A percentile compares a stretch with the other conserved stretches of the same genome.
Evolutionary conservation across 2,329 filamentous ascomycete species (phyloP).

Genomic region (Fusarium pseudograminearum): DNA sequence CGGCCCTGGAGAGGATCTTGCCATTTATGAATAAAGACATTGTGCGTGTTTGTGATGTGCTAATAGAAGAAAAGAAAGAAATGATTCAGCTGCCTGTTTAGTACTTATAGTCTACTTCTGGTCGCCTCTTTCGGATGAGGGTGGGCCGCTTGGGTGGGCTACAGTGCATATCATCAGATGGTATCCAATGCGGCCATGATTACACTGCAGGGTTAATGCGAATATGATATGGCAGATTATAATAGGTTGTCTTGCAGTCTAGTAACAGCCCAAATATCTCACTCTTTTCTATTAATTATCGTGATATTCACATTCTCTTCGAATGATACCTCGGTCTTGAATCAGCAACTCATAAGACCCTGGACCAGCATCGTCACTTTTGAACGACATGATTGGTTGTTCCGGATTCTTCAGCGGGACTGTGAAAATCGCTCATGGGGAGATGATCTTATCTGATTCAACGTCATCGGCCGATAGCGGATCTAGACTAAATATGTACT

Average conservation of each 20-base stretch:
- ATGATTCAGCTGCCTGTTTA: background rate
- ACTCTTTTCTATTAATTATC: background rate
- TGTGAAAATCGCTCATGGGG: conserved; percentile 40
- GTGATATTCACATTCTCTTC: background rate
- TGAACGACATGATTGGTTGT: background rate
- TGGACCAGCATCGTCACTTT: conserved; percentile 6
- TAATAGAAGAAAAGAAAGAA: background rate
- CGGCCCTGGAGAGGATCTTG: conserved; percentile 45
- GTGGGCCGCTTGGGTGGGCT: conserved; percentile 34
- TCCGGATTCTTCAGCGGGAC: background rate
- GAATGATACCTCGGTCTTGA: conserved; percentile 19
- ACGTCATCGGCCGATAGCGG: conserved; percentile 32
- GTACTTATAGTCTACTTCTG: conserved; percentile 31
- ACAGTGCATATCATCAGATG: conserved; percentile 32
- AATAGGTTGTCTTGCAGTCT: background rate
- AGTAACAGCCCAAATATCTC: background rate
- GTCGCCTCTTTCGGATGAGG: conserved; percentile 2
- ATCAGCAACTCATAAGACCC: conserved; percentile 31
- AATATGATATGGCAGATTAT: conserved; percentile 12
- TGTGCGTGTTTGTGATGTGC: background rate
- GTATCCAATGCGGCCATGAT: background rate
- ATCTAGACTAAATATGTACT: conserved; percentile 7
- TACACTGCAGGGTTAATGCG: conserved; percentile 1
- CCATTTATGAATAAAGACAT: conserved; percentile 49
- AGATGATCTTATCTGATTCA: conserved; percentile 35